These are phyloP conservation scores for Hypoxylon subgilvum DNA, from an alignment of 495 filamentous ascomycete species.

Conservation along the genomic window DNA sequence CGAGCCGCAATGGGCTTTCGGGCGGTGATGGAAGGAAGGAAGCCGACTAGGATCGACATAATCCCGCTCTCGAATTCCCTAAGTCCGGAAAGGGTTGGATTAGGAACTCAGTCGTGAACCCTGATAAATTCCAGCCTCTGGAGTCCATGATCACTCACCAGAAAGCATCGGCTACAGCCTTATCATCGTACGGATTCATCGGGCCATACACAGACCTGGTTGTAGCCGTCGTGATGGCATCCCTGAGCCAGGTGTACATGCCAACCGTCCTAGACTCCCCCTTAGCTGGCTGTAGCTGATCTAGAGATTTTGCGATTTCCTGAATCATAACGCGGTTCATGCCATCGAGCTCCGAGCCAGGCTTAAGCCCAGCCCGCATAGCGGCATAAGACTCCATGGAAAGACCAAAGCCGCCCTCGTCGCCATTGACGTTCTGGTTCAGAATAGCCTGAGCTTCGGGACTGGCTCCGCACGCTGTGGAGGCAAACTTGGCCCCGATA, in stretches of 20 bases:
- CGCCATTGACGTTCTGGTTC: slow-evolving; percentile 29
- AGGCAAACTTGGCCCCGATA: slow-evolving; percentile 46
- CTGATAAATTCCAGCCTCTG: background rate
- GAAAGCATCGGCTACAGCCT: slow-evolving; percentile 48
- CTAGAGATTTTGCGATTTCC: slow-evolving; percentile 28
- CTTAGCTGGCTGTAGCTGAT: slow-evolving; percentile 17
- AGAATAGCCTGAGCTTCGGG: slow-evolving; percentile 36
- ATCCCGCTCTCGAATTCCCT: slow-evolving; percentile 54
- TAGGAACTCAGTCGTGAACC: background rate
- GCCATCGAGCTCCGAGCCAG: slow-evolving; percentile 43
- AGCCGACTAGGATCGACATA: slow-evolving; percentile 41
- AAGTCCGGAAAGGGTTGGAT: slow-evolving; percentile 20
- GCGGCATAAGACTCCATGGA: slow-evolving; percentile 41
- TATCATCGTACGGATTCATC: slow-evolving; percentile 55
- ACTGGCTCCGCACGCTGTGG: slow-evolving; percentile 41
- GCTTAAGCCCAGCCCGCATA: slow-evolving; percentile 43
- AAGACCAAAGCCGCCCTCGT: slow-evolving; percentile 40
- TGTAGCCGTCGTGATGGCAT: slow-evolving; percentile 56
- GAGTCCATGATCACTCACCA: slow-evolving; percentile 44
- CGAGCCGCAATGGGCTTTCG: slow-evolving; percentile 51
- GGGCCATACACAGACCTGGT: slow-evolving; percentile 58
- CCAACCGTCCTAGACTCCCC: slow-evolving; percentile 5
- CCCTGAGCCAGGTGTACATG: slow-evolving; percentile 47
- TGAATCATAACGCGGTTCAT: slow-evolving; percentile 47
- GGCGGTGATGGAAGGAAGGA: slow-evolving; percentile 48